Evolutionary conservation across 2,329 filamentous ascomycete genomes (phyloP), one percentile per base, ranked within the genome.

Genomic region (Epichloe typhina): DNA sequence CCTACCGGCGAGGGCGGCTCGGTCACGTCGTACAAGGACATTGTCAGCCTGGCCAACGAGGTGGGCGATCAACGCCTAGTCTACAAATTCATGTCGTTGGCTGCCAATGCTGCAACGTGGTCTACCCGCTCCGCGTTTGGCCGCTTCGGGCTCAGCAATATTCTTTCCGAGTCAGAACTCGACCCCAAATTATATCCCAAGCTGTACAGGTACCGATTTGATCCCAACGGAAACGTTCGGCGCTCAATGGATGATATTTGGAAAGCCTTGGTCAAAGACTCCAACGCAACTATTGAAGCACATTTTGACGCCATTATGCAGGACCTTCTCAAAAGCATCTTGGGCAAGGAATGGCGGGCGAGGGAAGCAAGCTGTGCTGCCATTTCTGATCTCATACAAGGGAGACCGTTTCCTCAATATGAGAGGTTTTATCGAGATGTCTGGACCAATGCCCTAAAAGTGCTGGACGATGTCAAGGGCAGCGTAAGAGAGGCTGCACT

Each of bases 241-340:
- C 78, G 83, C 46, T 95, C 91, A 0, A 98, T 98, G 93, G 90
- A 95, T 52, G 88, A 94, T 55, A 97, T 98, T 57, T 98, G 93
- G 93, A 90, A 86, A 60, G 84, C 91, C 0, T 71, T 98, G n/a
- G 89, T 97, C 50, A 95, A 94, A 62, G 89, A 97, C 58, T 79
- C 88, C 1, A 82, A 80, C 17, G 74, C 77, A 0, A 86, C 86
- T 0, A 79, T 97, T 42, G 83, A 93, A 56, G 72, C 75, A 17
- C 78, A 97, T 65, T 96, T 97, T 61, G 85, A 95, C 56, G 80
- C 80, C 8, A 97, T 98, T 59, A 84, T 98, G 72, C 75, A 83
- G 9, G 93, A 98, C 62, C 71, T 97, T 6, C 72, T 98, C 35
- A 83, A 82, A 58, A 94, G 85, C 61, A 86, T 97, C 41, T 67